Evolutionary conservation across 768 basidiomycete species (phyloP), one percentile per base, ranked within the genome.

Genomic region (Auricularia auricula-judae): DNA sequence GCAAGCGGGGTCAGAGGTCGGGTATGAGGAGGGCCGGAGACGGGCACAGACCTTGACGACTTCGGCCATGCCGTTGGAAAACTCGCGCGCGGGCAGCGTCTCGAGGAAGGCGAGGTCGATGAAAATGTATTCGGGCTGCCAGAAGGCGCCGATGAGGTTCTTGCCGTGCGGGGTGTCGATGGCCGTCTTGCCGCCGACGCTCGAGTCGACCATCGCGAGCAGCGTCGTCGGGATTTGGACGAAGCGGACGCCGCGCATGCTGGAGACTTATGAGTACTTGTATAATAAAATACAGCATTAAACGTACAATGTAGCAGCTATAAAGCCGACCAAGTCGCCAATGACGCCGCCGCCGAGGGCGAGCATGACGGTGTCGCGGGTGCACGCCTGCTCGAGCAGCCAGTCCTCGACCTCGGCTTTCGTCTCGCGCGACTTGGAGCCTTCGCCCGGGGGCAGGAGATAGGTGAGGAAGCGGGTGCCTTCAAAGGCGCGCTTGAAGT

Each of bases 51-150:
- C 94, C 84, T 99, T 99, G 72, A 98, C 87, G 3, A 98, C 89
- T 74, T 99, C 96, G 0, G 97, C 96, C 89, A 99, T 96, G 43
- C 97, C 96, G 71, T 98, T 98, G n/a, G 92, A 90, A 67, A 98
- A 93, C 74, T 98, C 97, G 63, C 96, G 82, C 36, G 85, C 75
- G 0, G 95, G 95, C 2, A 99, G 85, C 1, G 92, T 94, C 71
- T 94, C 92, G 64, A 99, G 84, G 81, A 97, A 96, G 1, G 95
- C 89, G 33, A 91, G 89, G 73, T 99, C 97, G 68, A 98, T 96
- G 77, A 99, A 99, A 72, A 98, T 88, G 79, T 88, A 98, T 70
- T 90, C 85, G 0, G 97, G 97, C 75, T 98, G 96, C 92, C 93
- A 94, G 80, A 98, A 99, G 3, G 96, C 90, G 65, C 97, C 97